phyloP scores from a whole-genome alignment of 805 yeast genomes.

The Ogataea henricii region DNA sequence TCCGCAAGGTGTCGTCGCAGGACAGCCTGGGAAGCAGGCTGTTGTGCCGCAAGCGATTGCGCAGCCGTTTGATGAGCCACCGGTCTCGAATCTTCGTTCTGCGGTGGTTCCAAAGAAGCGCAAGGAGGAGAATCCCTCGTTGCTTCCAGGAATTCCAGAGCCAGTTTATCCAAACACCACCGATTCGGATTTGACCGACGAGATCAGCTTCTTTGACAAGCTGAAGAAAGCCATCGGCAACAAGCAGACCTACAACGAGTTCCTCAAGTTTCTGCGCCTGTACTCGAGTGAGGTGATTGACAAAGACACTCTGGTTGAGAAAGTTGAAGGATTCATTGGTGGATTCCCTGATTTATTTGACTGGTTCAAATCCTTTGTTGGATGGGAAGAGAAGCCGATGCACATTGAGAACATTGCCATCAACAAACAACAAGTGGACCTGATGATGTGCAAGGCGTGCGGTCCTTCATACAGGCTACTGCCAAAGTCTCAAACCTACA shows the following conservation, averaged over 20 bases:
- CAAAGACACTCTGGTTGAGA: slow-evolving; percentile 74
- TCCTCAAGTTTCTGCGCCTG: slow-evolving; percentile 81
- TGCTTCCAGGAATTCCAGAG: slow-evolving; percentile 85
- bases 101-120: slow-evolving; percentile 25
- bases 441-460: slow-evolving; percentile 87
- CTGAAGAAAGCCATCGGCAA: slow-evolving; percentile 87
- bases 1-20: slow-evolving; percentile 26
- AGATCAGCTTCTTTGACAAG: slow-evolving; percentile 86
- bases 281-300: slow-evolving; percentile 91
- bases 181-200: slow-evolving; percentile 71
- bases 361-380: slow-evolving; percentile 93
- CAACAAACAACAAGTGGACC: slow-evolving; percentile 88
- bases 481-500: slow-evolving; percentile 90
- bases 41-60: slow-evolving; percentile 14
- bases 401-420: slow-evolving; percentile 84
- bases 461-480: slow-evolving; percentile 93
- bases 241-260: slow-evolving; percentile 89
- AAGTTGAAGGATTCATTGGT: slow-evolving; percentile 86
- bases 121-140: slow-evolving; percentile 56
- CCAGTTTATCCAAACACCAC: slow-evolving; percentile 65
- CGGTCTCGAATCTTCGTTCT: slow-evolving; percentile 49
- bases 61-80: slow-evolving; percentile 45
- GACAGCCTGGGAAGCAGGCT: slow-evolving; percentile 19
- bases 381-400: slow-evolving; percentile 81
- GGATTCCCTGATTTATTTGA: slow-evolving; percentile 72